phyloP scores from a whole-genome alignment of 805 yeast genomes.

The Sugiyamaella boreocaroliniensis region DNA sequence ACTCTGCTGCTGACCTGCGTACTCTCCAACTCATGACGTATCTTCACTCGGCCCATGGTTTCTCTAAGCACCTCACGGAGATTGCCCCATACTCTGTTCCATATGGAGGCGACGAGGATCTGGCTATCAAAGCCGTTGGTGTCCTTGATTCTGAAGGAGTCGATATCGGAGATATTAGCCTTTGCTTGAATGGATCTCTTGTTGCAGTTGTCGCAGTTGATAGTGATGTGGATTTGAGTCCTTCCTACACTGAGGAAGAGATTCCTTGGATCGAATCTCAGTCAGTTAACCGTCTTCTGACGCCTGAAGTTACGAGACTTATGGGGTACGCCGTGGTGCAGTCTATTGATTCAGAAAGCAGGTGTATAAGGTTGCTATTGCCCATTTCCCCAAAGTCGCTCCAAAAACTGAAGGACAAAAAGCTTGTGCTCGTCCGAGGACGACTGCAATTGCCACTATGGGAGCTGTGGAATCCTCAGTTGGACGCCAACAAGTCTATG shows the following conservation, averaged over 20 bases:
- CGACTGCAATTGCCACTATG: conserved; percentile 58
- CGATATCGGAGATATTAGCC: conserved; percentile 19
- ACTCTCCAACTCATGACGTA: conserved; percentile 26
- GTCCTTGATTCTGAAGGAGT: conserved; percentile 25
- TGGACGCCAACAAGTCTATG: conserved; percentile 8
- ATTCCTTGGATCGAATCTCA: conserved; percentile 12
- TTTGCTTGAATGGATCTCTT: conserved; percentile 30
- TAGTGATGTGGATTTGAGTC: not conserved
- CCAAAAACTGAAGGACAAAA: conserved; percentile 29
- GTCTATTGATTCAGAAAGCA: conserved; percentile 42
- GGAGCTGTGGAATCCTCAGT: conserved; percentile 39
- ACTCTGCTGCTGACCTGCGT: conserved; percentile 20
- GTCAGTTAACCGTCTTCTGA: conserved; percentile 6
- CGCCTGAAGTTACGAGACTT: conserved; percentile 21
- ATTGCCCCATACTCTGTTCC: conserved; percentile 28
- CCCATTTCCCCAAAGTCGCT: conserved; percentile 24
- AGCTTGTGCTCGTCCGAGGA: conserved; percentile 50
- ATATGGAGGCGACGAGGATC: conserved; percentile 12
- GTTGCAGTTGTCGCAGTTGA: conserved; percentile 25
- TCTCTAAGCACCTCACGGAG: conserved; percentile 29
- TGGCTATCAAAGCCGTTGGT: conserved; percentile 24
- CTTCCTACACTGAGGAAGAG: conserved; percentile 2
- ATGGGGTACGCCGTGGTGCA: conserved; percentile 59
- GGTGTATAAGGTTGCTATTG: conserved; percentile 49
- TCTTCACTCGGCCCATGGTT: conserved; percentile 18